Percentiles rank a stretch among this genome's conserved stretches.
These are phyloP conservation scores for Tricholoma sp. DNA, from an alignment of 768 basidiomycete genomes.

Conservation along the genomic window DNA sequence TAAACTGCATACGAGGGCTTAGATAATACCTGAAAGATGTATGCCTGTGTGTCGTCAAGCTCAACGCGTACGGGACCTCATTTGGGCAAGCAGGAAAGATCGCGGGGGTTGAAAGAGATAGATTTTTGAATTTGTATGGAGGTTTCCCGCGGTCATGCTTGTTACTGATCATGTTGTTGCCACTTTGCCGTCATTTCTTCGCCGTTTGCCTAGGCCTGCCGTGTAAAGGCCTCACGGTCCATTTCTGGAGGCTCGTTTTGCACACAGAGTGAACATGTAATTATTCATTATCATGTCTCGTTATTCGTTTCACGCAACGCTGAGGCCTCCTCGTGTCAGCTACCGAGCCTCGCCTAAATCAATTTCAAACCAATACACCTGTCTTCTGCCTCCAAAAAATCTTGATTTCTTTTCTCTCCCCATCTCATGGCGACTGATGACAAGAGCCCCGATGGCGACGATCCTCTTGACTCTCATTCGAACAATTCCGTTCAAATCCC, in stretches of 20 bases:
- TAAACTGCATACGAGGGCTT: no score
- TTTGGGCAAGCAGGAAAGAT: no score
- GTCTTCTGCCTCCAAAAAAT: conserved; percentile 2
- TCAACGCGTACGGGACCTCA: no score
- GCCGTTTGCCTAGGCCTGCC: conserved; percentile 4
- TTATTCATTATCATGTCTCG: conserved; percentile 5
- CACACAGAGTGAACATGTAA: conserved; percentile 7
- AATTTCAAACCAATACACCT: not conserved
- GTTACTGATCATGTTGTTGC: conserved; percentile 3
- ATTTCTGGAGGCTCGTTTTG: conserved; percentile 4
- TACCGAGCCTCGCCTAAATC: conserved; percentile 6
- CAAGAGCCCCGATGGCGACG: conserved; percentile 28
- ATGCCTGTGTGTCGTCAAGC: no score
- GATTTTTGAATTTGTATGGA: no score
- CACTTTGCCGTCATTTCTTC: conserved; percentile 1
- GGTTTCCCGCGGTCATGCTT: conserved; percentile 4
- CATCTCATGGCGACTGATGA: conserved; percentile 27
- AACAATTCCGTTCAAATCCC: conserved; percentile 27
- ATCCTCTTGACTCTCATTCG: conserved; percentile 29
- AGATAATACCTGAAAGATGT: no score
- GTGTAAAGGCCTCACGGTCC: conserved; percentile 2
- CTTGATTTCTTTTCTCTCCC: conserved; percentile 10
- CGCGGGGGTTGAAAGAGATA: no score
- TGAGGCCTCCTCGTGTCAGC: conserved; percentile 17
- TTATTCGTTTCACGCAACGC: conserved; percentile 13